Evolutionary conservation across 495 filamentous ascomycete species (phyloP).

Genomic region (Talaromyces adpressus): DNA sequence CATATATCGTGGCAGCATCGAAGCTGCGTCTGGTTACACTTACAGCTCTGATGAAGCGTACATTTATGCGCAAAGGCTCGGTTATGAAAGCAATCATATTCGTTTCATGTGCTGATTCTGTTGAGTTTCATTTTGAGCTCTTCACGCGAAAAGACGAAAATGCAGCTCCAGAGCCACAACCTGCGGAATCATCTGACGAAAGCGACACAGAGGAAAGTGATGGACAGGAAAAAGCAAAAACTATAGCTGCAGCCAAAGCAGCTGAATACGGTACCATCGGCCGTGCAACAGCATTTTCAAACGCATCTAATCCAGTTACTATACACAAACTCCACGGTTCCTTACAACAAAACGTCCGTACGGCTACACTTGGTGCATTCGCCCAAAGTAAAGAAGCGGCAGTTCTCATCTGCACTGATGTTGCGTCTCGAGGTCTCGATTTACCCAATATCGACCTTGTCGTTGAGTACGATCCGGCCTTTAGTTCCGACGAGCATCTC

Average conservation of each 20-base stretch:
- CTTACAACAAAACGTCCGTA: constrained; percentile 79
- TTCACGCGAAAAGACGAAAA: constrained; percentile 48
- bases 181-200: constrained; percentile 12
- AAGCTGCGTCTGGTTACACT: constrained; percentile 87
- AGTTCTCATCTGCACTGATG: constrained; percentile 88
- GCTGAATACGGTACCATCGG: constrained; percentile 45
- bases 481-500: constrained; percentile 82
- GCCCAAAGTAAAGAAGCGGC: constrained; percentile 53
- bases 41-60: constrained; percentile 70
- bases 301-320: constrained; percentile 48
- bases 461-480: constrained; percentile 91
- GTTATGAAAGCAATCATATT: constrained; percentile 95
- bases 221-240: background rate
- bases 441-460: constrained; percentile 89
- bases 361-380: constrained; percentile 75
- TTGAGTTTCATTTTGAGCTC: constrained; percentile 93
- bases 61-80: constrained; percentile 78
- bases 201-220: constrained; percentile 19
- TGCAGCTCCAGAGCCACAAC: constrained; percentile 21
- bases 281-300: constrained; percentile 42
- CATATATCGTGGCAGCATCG: constrained; percentile 75
- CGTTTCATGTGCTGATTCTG: constrained; percentile 91
- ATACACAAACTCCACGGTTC: constrained; percentile 91
- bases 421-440: constrained; percentile 89
- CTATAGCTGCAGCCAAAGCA: constrained; percentile 17